These are phyloP conservation scores for Leccinum rimulosum DNA, from an alignment of 768 basidiomycete genomes.

Conservation along the genomic window DNA sequence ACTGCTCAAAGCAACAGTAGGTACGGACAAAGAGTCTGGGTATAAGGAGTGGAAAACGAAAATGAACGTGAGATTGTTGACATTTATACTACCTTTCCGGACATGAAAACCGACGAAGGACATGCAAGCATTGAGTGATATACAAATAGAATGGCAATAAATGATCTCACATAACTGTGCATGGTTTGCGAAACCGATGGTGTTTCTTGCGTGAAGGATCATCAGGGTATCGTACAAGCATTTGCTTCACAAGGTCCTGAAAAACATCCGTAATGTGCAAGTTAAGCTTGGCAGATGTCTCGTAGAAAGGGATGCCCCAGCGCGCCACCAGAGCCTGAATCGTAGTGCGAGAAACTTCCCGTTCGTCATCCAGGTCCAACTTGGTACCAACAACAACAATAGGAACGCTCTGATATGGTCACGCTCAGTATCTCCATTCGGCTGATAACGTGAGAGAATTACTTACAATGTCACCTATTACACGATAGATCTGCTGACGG, in stretches of 20 bases:
- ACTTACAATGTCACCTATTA: conserved; percentile 68
- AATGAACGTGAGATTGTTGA: conserved; percentile 6
- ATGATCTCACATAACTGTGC: conserved; percentile 38
- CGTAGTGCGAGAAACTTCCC: conserved; percentile 66
- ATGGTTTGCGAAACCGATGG: conserved; percentile 27
- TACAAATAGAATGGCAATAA: conserved; percentile 4
- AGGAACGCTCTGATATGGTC: conserved; percentile 51
- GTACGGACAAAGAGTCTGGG: background rate
- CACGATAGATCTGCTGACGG: conserved; percentile 76
- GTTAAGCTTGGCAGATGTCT: conserved; percentile 84
- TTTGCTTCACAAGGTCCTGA: conserved; percentile 71
- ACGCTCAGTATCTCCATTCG: conserved; percentile 3
- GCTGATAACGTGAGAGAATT: background rate
- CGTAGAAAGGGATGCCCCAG: conserved; percentile 78
- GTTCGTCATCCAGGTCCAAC: conserved; percentile 74
- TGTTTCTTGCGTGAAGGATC: conserved; percentile 35
- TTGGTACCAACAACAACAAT: conserved; percentile 89
- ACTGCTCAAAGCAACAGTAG: background rate
- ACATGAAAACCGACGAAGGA: background rate
- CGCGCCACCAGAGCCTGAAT: conserved; percentile 62
- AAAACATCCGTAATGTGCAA: conserved; percentile 81
- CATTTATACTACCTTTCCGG: conserved; percentile 7
- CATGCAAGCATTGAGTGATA: conserved; percentile 5
- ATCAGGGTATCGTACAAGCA: conserved; percentile 63
- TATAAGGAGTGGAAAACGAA: conserved; percentile 10